Percentiles rank a stretch among this genome's conserved stretches.
Evolutionary conservation across 78 protist genomes (phyloP).

Genomic region (Planoprotostelium fungivorum): DNA sequence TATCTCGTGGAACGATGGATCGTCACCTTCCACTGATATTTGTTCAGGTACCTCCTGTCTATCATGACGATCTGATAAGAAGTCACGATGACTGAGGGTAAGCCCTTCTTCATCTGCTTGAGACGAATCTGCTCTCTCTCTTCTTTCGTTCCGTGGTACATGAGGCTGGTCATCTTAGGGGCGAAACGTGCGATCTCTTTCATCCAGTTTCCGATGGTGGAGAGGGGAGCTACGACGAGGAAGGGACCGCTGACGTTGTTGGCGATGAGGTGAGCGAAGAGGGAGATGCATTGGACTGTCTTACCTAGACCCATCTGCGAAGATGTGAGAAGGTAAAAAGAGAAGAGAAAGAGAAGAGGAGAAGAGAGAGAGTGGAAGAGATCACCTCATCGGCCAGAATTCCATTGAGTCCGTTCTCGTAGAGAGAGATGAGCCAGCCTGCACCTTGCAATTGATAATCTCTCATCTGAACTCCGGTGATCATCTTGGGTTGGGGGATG

Average conservation of each 20-base stretch:
- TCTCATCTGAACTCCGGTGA: conserved; percentile 80
- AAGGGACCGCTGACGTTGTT: conserved; percentile 73
- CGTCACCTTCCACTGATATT: conserved; percentile 85
- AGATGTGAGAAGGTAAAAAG: background rate
- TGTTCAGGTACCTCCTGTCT: conserved; percentile 30
- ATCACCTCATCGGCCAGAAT: conserved; percentile 85
- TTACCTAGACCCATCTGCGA: conserved; percentile 78
- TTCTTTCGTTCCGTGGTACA: conserved; percentile 79
- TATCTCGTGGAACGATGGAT: conserved; percentile 76
- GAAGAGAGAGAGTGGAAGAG: background rate
- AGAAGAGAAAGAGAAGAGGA: background rate
- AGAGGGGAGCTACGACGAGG: conserved; percentile 67
- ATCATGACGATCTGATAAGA: conserved; percentile 83
- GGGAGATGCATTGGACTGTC: conserved; percentile 78
- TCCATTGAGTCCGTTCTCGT: conserved; percentile 89
- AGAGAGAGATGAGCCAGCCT: conserved; percentile 86
- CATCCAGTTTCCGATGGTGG: conserved; percentile 80
- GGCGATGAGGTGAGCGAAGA: conserved; percentile 52
- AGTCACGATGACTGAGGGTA: conserved; percentile 81
- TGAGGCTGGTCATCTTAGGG: conserved; percentile 86
- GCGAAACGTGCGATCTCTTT: conserved; percentile 87
- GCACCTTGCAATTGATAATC: conserved; percentile 94
- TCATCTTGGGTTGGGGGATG: conserved; percentile 22
- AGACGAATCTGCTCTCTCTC: conserved; percentile 76
- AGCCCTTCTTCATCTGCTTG: background rate